Percentiles rank a stretch among this genome's conserved stretches.
phyloP scores from a whole-genome alignment of 352 stramenopile genomes.

The Phytophthora constricta region DNA sequence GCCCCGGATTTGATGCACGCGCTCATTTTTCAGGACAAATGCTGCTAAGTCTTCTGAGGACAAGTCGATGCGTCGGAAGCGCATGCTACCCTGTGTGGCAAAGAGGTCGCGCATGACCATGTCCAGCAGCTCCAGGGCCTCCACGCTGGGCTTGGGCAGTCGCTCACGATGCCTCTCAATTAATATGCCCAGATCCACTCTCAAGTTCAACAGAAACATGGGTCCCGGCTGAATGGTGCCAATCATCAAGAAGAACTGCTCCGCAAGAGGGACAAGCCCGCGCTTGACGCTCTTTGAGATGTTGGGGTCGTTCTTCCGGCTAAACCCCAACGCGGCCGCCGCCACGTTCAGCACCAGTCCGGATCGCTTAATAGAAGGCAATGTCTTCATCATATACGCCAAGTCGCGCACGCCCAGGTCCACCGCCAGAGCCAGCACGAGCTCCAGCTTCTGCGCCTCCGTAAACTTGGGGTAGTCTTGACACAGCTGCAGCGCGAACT shows the following conservation, averaged over 20 bases:
- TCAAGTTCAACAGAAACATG: constrained; percentile 76
- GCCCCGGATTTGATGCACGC: constrained; percentile 72
- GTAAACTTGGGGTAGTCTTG: constrained; percentile 82
- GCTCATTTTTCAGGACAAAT: constrained; percentile 81
- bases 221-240: constrained; percentile 73
- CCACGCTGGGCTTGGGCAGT: constrained; percentile 53
- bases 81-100: constrained; percentile 81
- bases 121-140: constrained; percentile 82
- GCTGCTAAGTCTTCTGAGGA: constrained; percentile 66
- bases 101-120: constrained; percentile 87
- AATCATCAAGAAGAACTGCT: constrained; percentile 83
- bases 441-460: constrained; percentile 75
- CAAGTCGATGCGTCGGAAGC: constrained; percentile 81
- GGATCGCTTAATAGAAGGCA: constrained; percentile 77
- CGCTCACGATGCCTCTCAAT: constrained; percentile 57
- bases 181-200: constrained; percentile 65
- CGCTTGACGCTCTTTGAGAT: constrained; percentile 89
- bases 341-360: constrained; percentile 86
- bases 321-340: constrained; percentile 77
- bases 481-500: constrained; percentile 80
- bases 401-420: constrained; percentile 83
- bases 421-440: constrained; percentile 81
- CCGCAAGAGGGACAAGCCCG: constrained; percentile 77
- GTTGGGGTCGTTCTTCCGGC: constrained; percentile 80
- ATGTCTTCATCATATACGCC: constrained; percentile 81